These are phyloP conservation scores for Spergularia marina DNA, from an alignment of 148 eudicot species.

Conservation along the genomic window DNA sequence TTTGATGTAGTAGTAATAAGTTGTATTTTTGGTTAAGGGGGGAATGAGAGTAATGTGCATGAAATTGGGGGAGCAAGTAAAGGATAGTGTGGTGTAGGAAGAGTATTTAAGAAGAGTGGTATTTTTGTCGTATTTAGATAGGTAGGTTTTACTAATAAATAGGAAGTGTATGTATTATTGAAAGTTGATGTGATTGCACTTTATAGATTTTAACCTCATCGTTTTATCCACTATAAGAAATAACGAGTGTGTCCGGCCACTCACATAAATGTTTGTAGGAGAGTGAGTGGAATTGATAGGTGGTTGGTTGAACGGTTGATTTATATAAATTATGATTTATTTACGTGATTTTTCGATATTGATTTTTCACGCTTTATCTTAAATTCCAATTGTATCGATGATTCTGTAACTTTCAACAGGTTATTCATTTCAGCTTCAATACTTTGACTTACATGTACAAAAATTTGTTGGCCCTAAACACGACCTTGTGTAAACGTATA, in stretches of 20 bases:
- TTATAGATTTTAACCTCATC: slow-evolving; percentile 5
- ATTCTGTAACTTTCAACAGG: too few relatives aligned
- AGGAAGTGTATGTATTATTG: slow-evolving; percentile 3
- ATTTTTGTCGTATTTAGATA: neutral
- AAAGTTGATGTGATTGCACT: slow-evolving; percentile 14
- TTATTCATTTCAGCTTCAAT: too few relatives aligned
- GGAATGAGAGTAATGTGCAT: neutral
- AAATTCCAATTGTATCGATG: too few relatives aligned
- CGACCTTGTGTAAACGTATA: too few relatives aligned
- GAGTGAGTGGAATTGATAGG: neutral
- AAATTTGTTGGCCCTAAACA: too few relatives aligned
- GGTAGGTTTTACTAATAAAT: neutral
- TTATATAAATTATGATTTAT: too few relatives aligned
- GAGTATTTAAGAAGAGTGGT: slow-evolving; percentile 4
- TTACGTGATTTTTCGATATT: too few relatives aligned
- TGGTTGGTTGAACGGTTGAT: too few relatives aligned
- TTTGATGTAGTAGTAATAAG: neutral
- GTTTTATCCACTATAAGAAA: slow-evolving; percentile 11
- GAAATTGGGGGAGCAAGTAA: neutral
- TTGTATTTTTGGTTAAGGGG: neutral
- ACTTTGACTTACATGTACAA: too few relatives aligned
- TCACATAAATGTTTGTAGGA: neutral
- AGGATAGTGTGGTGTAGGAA: neutral
- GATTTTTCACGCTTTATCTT: too few relatives aligned
- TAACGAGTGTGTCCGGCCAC: neutral